A percentile compares a stretch with the other conserved stretches of the same genome.
phyloP scores from a whole-genome alignment of 257 asterid species.

The Solanum ossicruentum region DNA sequence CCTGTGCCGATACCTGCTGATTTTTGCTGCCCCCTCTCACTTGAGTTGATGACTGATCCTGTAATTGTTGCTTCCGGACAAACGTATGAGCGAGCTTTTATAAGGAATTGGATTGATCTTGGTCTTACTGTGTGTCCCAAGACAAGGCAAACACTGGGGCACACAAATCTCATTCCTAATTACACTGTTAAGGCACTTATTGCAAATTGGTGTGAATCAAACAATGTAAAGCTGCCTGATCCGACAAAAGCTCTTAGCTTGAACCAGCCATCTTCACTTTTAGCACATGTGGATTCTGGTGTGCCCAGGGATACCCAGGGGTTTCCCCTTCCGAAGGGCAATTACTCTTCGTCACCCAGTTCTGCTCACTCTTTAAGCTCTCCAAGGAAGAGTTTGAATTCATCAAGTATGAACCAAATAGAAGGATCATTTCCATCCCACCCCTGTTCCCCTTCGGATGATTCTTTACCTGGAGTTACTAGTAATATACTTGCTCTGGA shows the following conservation, averaged over 20 bases:
- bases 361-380: slow-evolving; percentile 10
- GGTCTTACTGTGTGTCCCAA: slow-evolving; percentile 29
- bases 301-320: slow-evolving; percentile 3
- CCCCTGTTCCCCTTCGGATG: slow-evolving; percentile 13
- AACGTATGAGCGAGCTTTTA: slow-evolving; percentile 24
- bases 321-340: slow-evolving; percentile 9
- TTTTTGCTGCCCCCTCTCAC: slow-evolving; percentile 28
- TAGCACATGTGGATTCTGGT: slow-evolving; percentile 7
- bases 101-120: slow-evolving; percentile 23
- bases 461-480: slow-evolving; percentile 12
- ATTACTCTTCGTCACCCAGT: slow-evolving; percentile 17
- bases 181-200: slow-evolving; percentile 27
- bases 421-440: slow-evolving; percentile 9
- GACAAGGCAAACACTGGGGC: slow-evolving; percentile 21
- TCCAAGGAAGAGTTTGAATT: neutral
- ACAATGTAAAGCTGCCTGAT: slow-evolving; percentile 23
- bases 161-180: slow-evolving; percentile 22
- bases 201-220: slow-evolving; percentile 22
- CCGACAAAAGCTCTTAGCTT: slow-evolving; percentile 11
- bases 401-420: slow-evolving; percentile 4
- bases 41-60: slow-evolving; percentile 32
- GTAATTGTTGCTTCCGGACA: slow-evolving; percentile 30
- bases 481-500: slow-evolving; percentile 7
- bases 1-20: slow-evolving; percentile 27
- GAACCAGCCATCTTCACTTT: slow-evolving; percentile 16